Conservation (phyloP, 768 basidiomycete genomes). For the Cystofilobasidium macerans region DNA sequence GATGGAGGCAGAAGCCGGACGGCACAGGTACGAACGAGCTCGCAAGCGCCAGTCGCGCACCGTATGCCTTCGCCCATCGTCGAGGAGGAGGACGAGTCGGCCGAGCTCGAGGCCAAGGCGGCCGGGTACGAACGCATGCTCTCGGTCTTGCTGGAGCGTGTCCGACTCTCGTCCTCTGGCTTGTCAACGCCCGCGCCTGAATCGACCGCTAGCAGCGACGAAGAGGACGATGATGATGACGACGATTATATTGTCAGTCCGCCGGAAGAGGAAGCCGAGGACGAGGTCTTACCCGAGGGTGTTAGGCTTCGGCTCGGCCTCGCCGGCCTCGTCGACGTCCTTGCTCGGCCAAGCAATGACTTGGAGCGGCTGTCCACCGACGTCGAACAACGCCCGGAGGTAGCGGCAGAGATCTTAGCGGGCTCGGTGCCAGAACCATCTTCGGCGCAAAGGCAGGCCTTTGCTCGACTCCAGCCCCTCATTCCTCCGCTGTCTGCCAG, state of each 20-base stretch:
- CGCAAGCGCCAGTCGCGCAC: too few species aligned
- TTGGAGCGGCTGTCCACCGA: too few species aligned
- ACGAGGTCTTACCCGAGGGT: not conserved
- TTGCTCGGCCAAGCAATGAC: not conserved
- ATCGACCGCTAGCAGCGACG: not conserved
- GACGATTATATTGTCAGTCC: not conserved
- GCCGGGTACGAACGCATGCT: conserved; percentile 2
- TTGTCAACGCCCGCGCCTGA: not conserved
- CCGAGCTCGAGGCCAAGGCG: not conserved
- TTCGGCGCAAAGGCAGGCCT: too few species aligned
- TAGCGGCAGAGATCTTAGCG: too few species aligned
- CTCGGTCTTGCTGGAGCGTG: not conserved
- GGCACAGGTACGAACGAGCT: too few species aligned
- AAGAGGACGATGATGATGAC: not conserved
- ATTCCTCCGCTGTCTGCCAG: too few species aligned
- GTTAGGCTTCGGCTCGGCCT: not conserved
- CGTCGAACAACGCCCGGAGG: too few species aligned
- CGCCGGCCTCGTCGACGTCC: not conserved
- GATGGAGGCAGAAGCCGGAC: too few species aligned
- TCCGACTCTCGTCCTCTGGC: not conserved
- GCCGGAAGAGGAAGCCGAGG: not conserved
- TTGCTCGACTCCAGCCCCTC: too few species aligned
- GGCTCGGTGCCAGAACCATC: too few species aligned
- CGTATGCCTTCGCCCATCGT: too few species aligned
- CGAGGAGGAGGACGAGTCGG: not conserved